Evolutionary conservation across 345 rosid species (phyloP), one percentile per base, ranked within the genome.

Genomic region (Ailanthus altissimus): DNA sequence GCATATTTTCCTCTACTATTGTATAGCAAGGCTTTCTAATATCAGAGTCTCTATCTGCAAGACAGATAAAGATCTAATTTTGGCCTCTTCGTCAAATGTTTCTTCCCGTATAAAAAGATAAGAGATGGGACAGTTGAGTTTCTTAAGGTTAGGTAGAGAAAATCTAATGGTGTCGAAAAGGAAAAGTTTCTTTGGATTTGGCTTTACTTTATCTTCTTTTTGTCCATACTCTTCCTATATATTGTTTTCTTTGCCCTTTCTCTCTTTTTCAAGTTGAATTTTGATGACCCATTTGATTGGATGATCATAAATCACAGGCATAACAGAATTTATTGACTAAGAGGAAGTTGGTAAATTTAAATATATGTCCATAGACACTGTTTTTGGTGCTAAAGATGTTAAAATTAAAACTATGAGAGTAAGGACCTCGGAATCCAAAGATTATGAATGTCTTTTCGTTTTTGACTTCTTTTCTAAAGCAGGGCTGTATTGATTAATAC

Each of bases 391-490:
- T 15, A 59, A 59, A 59, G 25, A 15, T 46, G 57, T 45, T 56
- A 71, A 60, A 65, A n/a, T 16, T 16, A 40, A 51, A 65, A 32
- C 68, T 63, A 12, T 68, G 56, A 54, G 46, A 57, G 63, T 16
- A 62, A 26, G 53, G 61, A 65, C 79, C 67, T 73, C 71, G 76
- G 84, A 79, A 84, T 79, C 71, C 38, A 62, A 81, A 76, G 74
- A 77, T 72, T 58, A 82, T 62, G 67, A 64, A 57, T 67, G 60
- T 53, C 51, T 32, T 62, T 64, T 38, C 8, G 10, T 61, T 50
- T 77, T 86, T 84, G 90, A 85, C 86, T 73, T 54, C 47, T 70
- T 83, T 81, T 72, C 69, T 81, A 84, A 90, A 86, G 87, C 75
- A 80, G 2, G 28, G 84, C 2, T 71, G 72, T 70, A 83, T 76